Evolutionary conservation across 2,329 filamentous ascomycete genomes (phyloP).

Genomic region (Epichloe baconii): DNA sequence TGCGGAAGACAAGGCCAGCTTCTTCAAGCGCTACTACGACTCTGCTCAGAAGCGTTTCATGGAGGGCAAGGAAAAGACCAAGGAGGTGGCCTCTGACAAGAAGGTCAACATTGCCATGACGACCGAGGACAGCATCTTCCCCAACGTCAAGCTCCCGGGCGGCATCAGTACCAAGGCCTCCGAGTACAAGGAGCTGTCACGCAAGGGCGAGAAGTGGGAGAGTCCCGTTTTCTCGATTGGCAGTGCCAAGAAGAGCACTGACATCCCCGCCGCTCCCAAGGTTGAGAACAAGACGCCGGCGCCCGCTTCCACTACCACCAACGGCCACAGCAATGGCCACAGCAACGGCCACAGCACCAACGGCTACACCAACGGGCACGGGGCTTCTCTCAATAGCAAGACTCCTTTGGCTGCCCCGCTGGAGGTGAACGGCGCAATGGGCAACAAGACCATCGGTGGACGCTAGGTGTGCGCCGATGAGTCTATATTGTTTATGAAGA

Average conservation of each 20-base stretch:
- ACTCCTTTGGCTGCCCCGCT: not conserved
- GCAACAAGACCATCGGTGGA: constrained; percentile 4
- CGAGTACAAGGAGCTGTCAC: constrained; percentile 78
- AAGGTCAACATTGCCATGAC: constrained; percentile 46
- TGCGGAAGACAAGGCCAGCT: constrained; percentile 62
- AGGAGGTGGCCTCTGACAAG: constrained; percentile 48
- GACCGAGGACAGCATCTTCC: constrained; percentile 80
- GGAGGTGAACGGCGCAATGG: constrained; percentile 1
- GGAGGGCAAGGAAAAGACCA: constrained; percentile 66
- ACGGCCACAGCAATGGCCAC: constrained; percentile 8
- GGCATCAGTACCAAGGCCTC: constrained; percentile 89
- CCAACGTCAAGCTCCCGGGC: constrained; percentile 63
- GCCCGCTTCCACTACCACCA: constrained; percentile 11
- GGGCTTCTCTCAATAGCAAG: constrained; percentile 5
- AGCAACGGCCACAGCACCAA: constrained; percentile 11
- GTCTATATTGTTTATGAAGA: constrained; percentile 2
- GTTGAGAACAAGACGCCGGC: constrained; percentile 31
- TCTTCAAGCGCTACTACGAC: constrained; percentile 72
- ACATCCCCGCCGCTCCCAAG: constrained; percentile 50
- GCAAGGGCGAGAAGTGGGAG: constrained; percentile 87
- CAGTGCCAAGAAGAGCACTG: constrained; percentile 54
- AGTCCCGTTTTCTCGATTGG: constrained; percentile 88
- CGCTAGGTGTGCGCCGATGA: constrained; percentile 10
- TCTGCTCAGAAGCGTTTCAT: constrained; percentile 62
- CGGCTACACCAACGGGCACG: constrained; percentile 7